Conservation (phyloP, 2,329 filamentous ascomycete genomes). For the Pseudomassariella vexata region DNA sequence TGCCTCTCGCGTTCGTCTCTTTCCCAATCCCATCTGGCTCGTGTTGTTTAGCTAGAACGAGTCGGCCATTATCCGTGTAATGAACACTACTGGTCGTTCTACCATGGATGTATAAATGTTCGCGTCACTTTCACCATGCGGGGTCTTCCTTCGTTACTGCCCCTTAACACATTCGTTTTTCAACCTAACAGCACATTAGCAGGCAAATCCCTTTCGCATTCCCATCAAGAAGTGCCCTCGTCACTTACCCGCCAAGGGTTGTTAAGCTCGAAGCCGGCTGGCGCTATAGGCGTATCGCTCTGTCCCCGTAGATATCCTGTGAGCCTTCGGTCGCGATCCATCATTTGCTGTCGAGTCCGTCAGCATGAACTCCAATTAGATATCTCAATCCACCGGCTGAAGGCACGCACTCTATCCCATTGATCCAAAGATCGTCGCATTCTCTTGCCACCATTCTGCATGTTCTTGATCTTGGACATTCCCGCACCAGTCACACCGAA, state of each 20-base stretch:
- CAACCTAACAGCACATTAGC: constrained; percentile 31
- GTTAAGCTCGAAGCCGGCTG: constrained; percentile 55
- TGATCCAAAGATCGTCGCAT: constrained; percentile 55
- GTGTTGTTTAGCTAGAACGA: too few relatives aligned
- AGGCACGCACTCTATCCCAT: constrained; percentile 58
- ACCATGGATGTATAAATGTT: too few relatives aligned
- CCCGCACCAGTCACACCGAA: constrained; percentile 56
- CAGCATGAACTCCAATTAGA: background rate
- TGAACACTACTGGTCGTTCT: too few relatives aligned
- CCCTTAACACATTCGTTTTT: constrained; percentile 44
- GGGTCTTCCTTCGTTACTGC: constrained; percentile 5
- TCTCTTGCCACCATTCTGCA: constrained; percentile 56
- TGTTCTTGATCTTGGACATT: constrained; percentile 49
- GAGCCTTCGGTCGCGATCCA: constrained; percentile 57
- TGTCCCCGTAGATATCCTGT: constrained; percentile 56
- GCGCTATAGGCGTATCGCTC: constrained; percentile 47
- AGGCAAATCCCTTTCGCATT: constrained; percentile 7
- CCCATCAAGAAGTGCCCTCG: too few relatives aligned
- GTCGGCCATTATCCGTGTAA: too few relatives aligned
- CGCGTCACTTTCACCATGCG: constrained; percentile 3
- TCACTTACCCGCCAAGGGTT: constrained; percentile 56
- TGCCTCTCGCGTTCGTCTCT: constrained; percentile 1
- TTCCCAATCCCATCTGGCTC: constrained; percentile 3
- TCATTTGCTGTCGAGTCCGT: constrained; percentile 41
- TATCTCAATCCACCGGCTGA: too few relatives aligned